Conservation (phyloP, 768 basidiomycete genomes). For the Paxillus rubicundulus region DNA sequence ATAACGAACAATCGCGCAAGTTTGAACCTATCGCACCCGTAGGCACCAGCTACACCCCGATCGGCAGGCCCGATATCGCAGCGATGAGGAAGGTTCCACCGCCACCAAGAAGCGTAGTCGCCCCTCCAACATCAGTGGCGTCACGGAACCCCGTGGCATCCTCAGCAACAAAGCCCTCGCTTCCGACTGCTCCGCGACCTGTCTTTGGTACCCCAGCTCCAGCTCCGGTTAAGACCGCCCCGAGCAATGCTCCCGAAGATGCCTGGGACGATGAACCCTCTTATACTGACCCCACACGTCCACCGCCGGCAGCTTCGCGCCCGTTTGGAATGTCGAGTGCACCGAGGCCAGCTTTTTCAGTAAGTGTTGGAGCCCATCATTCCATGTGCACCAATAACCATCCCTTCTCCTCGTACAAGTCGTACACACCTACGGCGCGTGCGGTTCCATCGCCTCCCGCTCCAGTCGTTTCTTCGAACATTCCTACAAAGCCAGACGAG, state of each 20-base stretch:
- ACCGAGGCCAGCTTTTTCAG: conserved; percentile 39
- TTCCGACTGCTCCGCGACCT: conserved; percentile 45
- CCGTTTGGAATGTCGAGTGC: conserved; percentile 46
- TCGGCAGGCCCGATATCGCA: conserved; percentile 71
- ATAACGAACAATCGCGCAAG: conserved; percentile 71
- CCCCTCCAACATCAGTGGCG: conserved; percentile 25
- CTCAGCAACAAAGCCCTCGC: conserved; percentile 28
- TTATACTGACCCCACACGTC: conserved; percentile 39
- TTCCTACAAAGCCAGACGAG: conserved; percentile 64
- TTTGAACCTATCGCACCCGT: conserved; percentile 81
- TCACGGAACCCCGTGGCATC: conserved; percentile 13
- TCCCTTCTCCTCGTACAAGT: conserved; percentile 8
- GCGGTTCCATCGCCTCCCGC: conserved; percentile 33
- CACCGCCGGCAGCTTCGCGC: conserved; percentile 45
- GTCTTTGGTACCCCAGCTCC: conserved; percentile 44
- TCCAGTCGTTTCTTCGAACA: conserved; percentile 43
- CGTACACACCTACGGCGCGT: conserved; percentile 25
- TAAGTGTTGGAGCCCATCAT: conserved; percentile 19
- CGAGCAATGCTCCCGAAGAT: conserved; percentile 47
- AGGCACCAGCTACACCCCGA: conserved; percentile 71
- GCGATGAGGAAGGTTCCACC: conserved; percentile 50
- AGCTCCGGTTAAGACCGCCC: conserved; percentile 40
- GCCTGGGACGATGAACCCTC: conserved; percentile 58
- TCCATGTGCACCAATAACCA: background rate
- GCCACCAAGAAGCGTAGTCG: conserved; percentile 27